These are phyloP conservation scores for Pyrenophora teres DNA, from an alignment of 2,329 filamentous ascomycete genomes.

Conservation along the genomic window DNA sequence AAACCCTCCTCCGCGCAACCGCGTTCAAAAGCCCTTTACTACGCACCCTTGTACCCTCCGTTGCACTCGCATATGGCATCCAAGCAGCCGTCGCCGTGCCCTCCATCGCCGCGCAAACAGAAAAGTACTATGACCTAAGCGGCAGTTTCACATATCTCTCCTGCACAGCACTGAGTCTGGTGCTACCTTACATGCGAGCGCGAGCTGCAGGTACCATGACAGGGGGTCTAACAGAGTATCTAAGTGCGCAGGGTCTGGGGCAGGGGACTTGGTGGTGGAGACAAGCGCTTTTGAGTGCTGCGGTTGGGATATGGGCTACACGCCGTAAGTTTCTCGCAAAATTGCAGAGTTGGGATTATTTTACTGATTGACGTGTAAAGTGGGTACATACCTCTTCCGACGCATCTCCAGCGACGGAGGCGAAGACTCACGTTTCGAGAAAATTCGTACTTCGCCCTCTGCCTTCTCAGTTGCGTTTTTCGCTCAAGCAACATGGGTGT, in stretches of 20 bases:
- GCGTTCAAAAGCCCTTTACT: constrained; percentile 67
- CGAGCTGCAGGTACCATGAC: constrained; percentile 54
- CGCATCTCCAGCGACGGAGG: constrained; percentile 62
- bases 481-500: constrained; percentile 70
- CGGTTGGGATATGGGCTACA: constrained; percentile 66
- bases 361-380: constrained; percentile 40
- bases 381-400: constrained; percentile 68
- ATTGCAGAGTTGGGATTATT: too few relatives aligned
- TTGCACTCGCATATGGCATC: constrained; percentile 66
- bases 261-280: constrained; percentile 61
- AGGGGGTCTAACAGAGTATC: constrained; percentile 41
- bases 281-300: constrained; percentile 59
- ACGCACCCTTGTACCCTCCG: constrained; percentile 64
- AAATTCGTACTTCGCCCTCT: constrained; percentile 57
- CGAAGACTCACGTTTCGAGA: constrained; percentile 63
- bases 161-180: constrained; percentile 65
- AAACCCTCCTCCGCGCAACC: constrained; percentile 62
- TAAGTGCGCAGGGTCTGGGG: constrained; percentile 31
- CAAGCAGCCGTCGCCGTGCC: constrained; percentile 67
- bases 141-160: constrained; percentile 70
- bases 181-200: constrained; percentile 63
- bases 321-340: constrained; percentile 52
- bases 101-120: constrained; percentile 63
- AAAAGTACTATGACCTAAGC: constrained; percentile 71
- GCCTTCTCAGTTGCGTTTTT: constrained; percentile 62